Base-by-base conservation (phyloP, 2,329 filamentous ascomycete species). In the Arachnopeziza araneosa region DNA sequence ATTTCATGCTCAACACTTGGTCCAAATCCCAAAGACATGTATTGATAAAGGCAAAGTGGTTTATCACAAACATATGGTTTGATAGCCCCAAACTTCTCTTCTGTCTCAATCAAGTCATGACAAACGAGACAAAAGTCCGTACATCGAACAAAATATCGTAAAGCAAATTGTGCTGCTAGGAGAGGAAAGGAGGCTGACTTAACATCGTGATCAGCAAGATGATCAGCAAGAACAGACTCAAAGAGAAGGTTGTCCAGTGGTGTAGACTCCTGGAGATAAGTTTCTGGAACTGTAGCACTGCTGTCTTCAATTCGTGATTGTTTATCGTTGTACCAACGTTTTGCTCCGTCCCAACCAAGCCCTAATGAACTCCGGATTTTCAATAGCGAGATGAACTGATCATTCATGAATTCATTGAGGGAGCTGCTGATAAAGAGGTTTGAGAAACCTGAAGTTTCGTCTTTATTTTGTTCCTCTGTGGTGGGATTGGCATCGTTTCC, bases 81-180 rank as follows among this genome's bases (percentile, higher is more conserved):
- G 61, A 92, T 77, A 1, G 88, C 84, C 67, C 87, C 84, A 48
- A 93, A 86, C 9, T 83, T 81, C 1, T 79, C 80, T 1, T 80
- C 79, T 17, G 36, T 44, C 12, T 44, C 36, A 44, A 90, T 80
- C 65, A 81, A 87, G 65, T 83, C 82, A 72, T 96, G 90, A 69
- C 93, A 97, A 24, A 93, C 86, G 58, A 96, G 81, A 72, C 93
- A 97, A 72, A 93, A 96, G 57, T 95, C 86, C 0, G 90, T 91
- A 71, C 91, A 96, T 60, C 85, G 86, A 8, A 89, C 82, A 61
- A 96, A 85, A 68, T 92, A 89, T 1, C 87, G 85, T 24, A 96
- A 77, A 0, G 86, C 80, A 66, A 93, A 95, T 65, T 96, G 89
- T 80, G 91, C 90, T 1, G 81, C 79, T 26, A 83, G 65, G 26